These are phyloP conservation scores for Candida stauntonica DNA, from an alignment of 805 yeast species.

Conservation along the genomic window DNA sequence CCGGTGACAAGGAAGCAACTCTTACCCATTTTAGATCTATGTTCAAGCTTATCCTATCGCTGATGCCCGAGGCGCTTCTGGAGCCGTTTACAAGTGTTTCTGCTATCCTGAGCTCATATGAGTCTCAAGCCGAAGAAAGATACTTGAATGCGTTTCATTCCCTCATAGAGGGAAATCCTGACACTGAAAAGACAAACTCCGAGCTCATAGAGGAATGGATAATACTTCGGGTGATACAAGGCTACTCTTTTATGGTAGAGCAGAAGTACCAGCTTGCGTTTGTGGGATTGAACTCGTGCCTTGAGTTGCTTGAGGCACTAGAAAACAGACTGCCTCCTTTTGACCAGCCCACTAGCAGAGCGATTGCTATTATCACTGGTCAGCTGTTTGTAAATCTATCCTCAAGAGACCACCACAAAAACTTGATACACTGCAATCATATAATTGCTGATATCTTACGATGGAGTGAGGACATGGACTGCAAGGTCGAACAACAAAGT, in stretches of 20 bases:
- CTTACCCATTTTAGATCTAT: background rate
- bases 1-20: background rate
- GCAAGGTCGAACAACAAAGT: conserved; percentile 1
- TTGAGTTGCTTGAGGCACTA: too few relatives aligned
- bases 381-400: conserved; percentile 7
- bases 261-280: background rate
- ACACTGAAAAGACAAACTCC: background rate
- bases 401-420: background rate
- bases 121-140: background rate
- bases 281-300: background rate
- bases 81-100: conserved; percentile 3
- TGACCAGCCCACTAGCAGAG: background rate
- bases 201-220: too few relatives aligned
- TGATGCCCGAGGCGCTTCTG: conserved; percentile 3
- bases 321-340: too few relatives aligned
- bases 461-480: conserved; percentile 6
- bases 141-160: background rate
- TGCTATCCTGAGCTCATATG: background rate
- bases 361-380: conserved; percentile 6
- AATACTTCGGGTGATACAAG: background rate
- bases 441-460: conserved; percentile 3
- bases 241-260: background rate
- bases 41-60: conserved; percentile 2
- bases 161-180: background rate
- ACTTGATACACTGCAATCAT: conserved; percentile 5